These are phyloP conservation scores for Gillenia trifoliata DNA, from an alignment of 306 rosid species.

Conservation along the genomic window DNA sequence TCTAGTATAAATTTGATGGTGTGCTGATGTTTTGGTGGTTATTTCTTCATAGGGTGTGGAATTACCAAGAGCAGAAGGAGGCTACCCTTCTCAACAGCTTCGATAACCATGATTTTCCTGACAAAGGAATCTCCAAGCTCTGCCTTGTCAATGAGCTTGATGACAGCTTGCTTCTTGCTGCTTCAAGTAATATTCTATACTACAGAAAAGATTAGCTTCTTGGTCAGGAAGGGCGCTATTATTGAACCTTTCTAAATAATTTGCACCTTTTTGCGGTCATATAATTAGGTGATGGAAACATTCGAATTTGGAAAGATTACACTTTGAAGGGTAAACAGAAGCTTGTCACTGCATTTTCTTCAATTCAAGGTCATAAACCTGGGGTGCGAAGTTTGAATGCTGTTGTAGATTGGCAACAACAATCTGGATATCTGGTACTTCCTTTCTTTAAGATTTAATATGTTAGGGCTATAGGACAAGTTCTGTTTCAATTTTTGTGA, in stretches of 20 bases:
- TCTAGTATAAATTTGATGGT: not conserved
- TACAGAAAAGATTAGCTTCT: conserved; percentile 7
- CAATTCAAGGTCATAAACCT: conserved; percentile 87
- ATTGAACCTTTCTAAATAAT: conserved; percentile 13
- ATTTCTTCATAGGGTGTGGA: conserved; percentile 63
- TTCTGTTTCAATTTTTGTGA: not conserved
- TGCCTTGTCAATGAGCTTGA: conserved; percentile 95
- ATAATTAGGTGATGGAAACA: conserved; percentile 76
- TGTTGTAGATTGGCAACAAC: conserved; percentile 99
- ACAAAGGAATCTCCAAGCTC: conserved; percentile 90
- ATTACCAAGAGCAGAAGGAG: conserved; percentile 74
- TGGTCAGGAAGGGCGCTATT: not conserved
- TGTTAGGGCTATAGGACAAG: not conserved
- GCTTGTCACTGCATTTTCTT: conserved; percentile 94
- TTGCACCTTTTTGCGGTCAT: conserved; percentile 5
- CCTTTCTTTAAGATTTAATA: conserved; percentile 12
- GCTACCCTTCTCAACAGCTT: conserved; percentile 80
- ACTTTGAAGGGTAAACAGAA: conserved; percentile 68
- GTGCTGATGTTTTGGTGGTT: conserved; percentile 5
- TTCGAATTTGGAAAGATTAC: conserved; percentile 94
- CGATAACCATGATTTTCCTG: conserved; percentile 85
- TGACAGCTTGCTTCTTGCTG: conserved; percentile 94
- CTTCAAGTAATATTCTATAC: conserved; percentile 68
- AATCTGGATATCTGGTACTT: conserved; percentile 85
- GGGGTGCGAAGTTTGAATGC: conserved; percentile 78